Percentiles rank a stretch among this genome's conserved stretches.
These are phyloP conservation scores for Coprinopsis marcescibilis DNA, from an alignment of 768 basidiomycete genomes.

Conservation along the genomic window DNA sequence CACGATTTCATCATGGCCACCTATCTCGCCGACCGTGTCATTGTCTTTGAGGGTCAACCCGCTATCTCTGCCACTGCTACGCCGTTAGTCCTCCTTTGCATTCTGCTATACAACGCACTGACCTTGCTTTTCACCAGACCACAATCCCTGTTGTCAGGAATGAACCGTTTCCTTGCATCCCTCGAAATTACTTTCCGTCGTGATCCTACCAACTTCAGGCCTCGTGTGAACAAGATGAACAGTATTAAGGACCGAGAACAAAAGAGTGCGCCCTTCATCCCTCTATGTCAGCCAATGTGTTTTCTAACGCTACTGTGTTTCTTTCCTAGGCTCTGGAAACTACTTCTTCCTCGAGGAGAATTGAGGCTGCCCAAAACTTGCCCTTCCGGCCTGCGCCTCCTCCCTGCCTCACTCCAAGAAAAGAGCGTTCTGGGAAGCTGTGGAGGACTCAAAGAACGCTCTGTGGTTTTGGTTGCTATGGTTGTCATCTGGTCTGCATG, in stretches of 20 bases:
- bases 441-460: neutral
- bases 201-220: slow-evolving; percentile 92
- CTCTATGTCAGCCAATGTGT: slow-evolving; percentile 1
- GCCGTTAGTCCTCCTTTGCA: slow-evolving; percentile 49
- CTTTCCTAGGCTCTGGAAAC: slow-evolving; percentile 60
- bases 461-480: too few relatives aligned
- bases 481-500: too few relatives aligned
- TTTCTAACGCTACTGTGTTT: neutral
- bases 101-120: neutral
- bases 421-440: neutral
- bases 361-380: neutral
- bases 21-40: slow-evolving; percentile 96
- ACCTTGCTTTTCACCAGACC: slow-evolving; percentile 47
- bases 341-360: slow-evolving; percentile 93
- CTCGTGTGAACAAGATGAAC: slow-evolving; percentile 80
- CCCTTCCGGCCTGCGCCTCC: neutral
- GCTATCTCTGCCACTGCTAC: slow-evolving; percentile 86
- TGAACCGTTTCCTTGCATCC: slow-evolving; percentile 96
- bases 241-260: slow-evolving; percentile 88
- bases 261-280: slow-evolving; percentile 48
- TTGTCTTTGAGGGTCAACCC: slow-evolving; percentile 86
- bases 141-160: slow-evolving; percentile 89
- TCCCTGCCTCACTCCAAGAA: neutral
- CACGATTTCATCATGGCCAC: slow-evolving; percentile 99
- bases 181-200: slow-evolving; percentile 97